phyloP scores from a whole-genome alignment of 2,329 filamentous ascomycete genomes.

The Aspergillus luchuensis region DNA sequence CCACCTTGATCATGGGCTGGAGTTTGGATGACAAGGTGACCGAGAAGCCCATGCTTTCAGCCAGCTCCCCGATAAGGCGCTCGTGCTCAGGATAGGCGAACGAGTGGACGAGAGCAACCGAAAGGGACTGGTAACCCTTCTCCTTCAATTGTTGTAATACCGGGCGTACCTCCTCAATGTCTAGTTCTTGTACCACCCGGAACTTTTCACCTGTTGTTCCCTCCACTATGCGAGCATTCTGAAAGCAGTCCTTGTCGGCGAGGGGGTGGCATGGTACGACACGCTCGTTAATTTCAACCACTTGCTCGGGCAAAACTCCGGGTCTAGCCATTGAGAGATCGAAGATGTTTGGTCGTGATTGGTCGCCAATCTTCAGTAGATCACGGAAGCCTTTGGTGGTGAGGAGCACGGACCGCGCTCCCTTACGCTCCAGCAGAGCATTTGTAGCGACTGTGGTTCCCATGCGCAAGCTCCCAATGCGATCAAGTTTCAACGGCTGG shows the following conservation, averaged over 20 bases:
- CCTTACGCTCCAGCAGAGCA: slow-evolving; percentile 84
- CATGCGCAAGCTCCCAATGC: slow-evolving; percentile 70
- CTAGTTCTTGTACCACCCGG: slow-evolving; percentile 64
- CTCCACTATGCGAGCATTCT: slow-evolving; percentile 66
- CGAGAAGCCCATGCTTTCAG: slow-evolving; percentile 75
- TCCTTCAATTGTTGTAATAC: slow-evolving; percentile 69
- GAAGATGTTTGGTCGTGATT: slow-evolving; percentile 86
- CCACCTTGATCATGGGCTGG: slow-evolving; percentile 84
- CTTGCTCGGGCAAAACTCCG: slow-evolving; percentile 78
- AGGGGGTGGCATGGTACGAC: slow-evolving; percentile 69
- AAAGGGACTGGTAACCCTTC: slow-evolving; percentile 73
- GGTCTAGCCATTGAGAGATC: slow-evolving; percentile 84
- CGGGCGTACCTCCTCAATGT: slow-evolving; percentile 54
- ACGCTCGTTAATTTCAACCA: slow-evolving; percentile 85
- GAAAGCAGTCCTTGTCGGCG: slow-evolving; percentile 67
- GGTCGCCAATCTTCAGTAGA: slow-evolving; percentile 85
- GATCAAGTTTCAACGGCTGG: slow-evolving; percentile 37
- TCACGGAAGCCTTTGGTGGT: slow-evolving; percentile 87
- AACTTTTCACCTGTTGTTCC: slow-evolving; percentile 67
- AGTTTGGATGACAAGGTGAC: slow-evolving; percentile 77
- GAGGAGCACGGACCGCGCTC: slow-evolving; percentile 81
- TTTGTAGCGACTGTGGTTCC: slow-evolving; percentile 93
- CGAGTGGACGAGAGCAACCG: slow-evolving; percentile 85
- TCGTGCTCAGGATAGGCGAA: slow-evolving; percentile 90
- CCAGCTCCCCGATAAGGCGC: slow-evolving; percentile 72